Evolutionary conservation across 1,284 basidiomycete species (phyloP), one percentile per base, ranked within the genome.

Genomic region (Trichosporon asahii): DNA sequence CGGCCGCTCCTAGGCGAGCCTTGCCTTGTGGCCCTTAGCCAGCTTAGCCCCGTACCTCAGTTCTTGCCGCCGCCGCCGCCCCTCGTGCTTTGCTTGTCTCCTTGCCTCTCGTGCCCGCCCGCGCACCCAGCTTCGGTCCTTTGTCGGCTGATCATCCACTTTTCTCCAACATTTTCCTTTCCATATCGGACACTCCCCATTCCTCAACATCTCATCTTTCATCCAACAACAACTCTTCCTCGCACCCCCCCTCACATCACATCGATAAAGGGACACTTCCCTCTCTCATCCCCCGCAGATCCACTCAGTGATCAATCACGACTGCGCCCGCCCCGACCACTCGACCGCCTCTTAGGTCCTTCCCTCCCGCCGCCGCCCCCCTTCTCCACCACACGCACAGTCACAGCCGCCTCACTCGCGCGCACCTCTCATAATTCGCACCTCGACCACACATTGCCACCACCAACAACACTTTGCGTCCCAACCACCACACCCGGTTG

Each of bases 91-190:
- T 37, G 35, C 18, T 9, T 46, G 31, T 33, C 31, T 33, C 49
- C 49, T 53, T 53, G 23, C 49, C 18, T 44, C 40, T 12, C 6
- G 18, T 66, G 44, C 29, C 29, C 11, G 15, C 18, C 23, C n/a
- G n/a, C 18, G n/a, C 46, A 12, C 65, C 46, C 8, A 66, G 65
- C 46, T 64, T 37, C 63, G 57, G 57, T 61, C 27, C 57, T 61
- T 61, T 61, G 57, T 61, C 57, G 57, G 57, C 57, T 61, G 57
- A 61, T 33, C 57, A 61, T 61, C 57, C 57, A 61, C 57, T 61
- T 61, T 61, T 61, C 57, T 61, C 49, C 57, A 61, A 61, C 57
- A 61, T 61, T 61, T 61, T 61, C 57, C 57, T 61, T 61, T 61
- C 57, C 2, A 61, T 33, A 29, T 61, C 57, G 57, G 57, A 61